Evolutionary conservation across 140 eudicot genomes (phyloP), one percentile per base, ranked within the genome.

Genomic region (Ambrosia hybrid): DNA sequence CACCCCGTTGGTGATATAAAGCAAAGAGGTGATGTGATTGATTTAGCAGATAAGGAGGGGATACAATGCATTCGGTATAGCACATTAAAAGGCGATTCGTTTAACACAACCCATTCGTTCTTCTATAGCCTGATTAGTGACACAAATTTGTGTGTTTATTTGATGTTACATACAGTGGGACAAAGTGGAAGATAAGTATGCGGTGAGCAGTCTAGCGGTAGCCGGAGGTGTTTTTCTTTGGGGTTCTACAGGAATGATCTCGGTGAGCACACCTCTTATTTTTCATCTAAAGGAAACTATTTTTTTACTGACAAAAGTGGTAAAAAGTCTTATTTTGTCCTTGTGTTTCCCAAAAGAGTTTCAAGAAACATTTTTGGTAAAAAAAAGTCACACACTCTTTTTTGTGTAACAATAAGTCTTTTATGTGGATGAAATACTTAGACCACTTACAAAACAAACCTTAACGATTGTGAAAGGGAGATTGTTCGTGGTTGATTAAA

Each of bases 171-270:
- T 51, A 38, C 13, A 93, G 98, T 93, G 98, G 98, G 95, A 87
- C 37, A 93, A 93, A 79, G 87, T 93, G 16, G 98, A 93, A 74
- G 98, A 93, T 79, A 93, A 93, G 82, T 93, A 90, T 71, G 97
- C 98, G 36, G 94, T 93, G 79, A 82, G 80, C 78, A 87, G 96
- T 79, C 87, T 93, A 51, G 94, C 51, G 9, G 87, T 90, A 57
- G 95, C 98, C 56, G 91, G 86, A 51, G 69, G 14, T 51, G 82
- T 93, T 73, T 84, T 82, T 5, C 85, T 90, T 51, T 75, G 85
- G 83, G 96, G 85, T 61, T 85, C 94, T 36, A 70, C 96, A 15
- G 98, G 98, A 71, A 11, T 90, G 87, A 79, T 93, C 85, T 87
- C 97, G 46, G 97, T 93, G 56, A 73, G 84, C 39, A 73, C 67